Conservation (phyloP, 1,284 basidiomycete genomes). For the Ustilago bromivora region DNA sequence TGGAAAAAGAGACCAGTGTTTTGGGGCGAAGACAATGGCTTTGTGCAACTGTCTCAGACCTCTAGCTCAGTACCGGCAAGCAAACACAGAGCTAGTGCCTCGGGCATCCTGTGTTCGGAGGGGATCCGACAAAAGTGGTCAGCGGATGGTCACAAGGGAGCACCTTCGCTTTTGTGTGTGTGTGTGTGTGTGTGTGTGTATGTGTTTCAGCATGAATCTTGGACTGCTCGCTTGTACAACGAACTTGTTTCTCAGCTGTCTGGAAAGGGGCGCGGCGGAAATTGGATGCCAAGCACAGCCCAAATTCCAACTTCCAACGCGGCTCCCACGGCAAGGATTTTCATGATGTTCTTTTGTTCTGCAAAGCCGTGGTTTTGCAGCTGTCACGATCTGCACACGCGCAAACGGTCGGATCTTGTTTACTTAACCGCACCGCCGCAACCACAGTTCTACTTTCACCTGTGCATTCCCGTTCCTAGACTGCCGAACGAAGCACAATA, state of each 20-base stretch:
- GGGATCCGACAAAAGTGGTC: neutral
- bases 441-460: neutral
- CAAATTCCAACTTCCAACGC: neutral
- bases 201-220: conserved; percentile 17
- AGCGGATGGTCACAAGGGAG: neutral
- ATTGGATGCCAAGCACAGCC: conserved; percentile 2
- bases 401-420: neutral
- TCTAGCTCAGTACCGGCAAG: neutral
- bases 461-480: neutral
- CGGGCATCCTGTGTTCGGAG: neutral
- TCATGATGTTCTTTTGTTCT: neutral
- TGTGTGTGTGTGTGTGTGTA: neutral
- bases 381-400: conserved; percentile 5
- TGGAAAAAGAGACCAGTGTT: neutral
- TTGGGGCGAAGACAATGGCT: neutral
- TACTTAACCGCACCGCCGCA: conserved; percentile 6
- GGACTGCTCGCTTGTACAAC: conserved; percentile 1
- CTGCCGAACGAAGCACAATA: neutral
- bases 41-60: conserved; percentile 7
- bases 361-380: neutral
- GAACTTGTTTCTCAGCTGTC: conserved; percentile 1
- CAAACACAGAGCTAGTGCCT: neutral
- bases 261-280: neutral
- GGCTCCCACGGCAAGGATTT: neutral
- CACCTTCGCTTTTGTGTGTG: neutral